Evolutionary conservation across 306 rosid genomes (phyloP).

Genomic region (Prunus persica): DNA sequence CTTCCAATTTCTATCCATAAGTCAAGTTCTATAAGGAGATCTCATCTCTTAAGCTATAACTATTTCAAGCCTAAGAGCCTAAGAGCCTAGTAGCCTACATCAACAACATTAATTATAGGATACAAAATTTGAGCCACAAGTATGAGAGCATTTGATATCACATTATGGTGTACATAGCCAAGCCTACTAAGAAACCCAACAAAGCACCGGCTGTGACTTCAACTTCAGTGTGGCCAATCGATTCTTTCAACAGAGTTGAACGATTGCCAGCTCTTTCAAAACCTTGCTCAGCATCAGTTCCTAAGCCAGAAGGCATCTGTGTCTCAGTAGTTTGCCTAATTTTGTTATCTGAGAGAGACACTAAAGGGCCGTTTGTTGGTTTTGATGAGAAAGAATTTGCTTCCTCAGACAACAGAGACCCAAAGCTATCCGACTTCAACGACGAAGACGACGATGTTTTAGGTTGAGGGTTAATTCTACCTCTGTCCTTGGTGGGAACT

Average conservation of each 20-base stretch:
- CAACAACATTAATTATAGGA: neutral
- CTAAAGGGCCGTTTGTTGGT: constrained; percentile 25
- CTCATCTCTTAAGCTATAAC: too few relatives aligned
- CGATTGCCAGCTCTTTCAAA: constrained; percentile 22
- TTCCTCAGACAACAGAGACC: constrained; percentile 43
- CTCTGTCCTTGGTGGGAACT: constrained; percentile 33
- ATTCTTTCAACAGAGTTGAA: constrained; percentile 46
- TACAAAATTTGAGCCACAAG: neutral
- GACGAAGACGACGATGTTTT: constrained; percentile 37
- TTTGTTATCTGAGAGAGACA: constrained; percentile 26
- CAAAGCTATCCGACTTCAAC: constrained; percentile 26
- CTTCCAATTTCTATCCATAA: neutral
- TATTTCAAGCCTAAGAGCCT: neutral
- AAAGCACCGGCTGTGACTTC: constrained; percentile 84
- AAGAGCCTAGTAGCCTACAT: neutral
- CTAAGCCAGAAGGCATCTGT: constrained; percentile 22
- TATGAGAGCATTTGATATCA: constrained; percentile 5
- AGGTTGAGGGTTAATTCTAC: constrained; percentile 39
- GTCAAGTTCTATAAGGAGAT: too few relatives aligned
- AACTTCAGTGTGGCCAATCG: constrained; percentile 80
- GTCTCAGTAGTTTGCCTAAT: constrained; percentile 25
- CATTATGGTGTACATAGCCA: constrained; percentile 32
- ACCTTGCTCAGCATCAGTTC: constrained; percentile 35
- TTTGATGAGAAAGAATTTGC: constrained; percentile 30
- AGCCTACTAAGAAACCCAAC: constrained; percentile 62